Conservation (phyloP, 2,329 filamentous ascomycete genomes). For the Fusarium piperis region DNA sequence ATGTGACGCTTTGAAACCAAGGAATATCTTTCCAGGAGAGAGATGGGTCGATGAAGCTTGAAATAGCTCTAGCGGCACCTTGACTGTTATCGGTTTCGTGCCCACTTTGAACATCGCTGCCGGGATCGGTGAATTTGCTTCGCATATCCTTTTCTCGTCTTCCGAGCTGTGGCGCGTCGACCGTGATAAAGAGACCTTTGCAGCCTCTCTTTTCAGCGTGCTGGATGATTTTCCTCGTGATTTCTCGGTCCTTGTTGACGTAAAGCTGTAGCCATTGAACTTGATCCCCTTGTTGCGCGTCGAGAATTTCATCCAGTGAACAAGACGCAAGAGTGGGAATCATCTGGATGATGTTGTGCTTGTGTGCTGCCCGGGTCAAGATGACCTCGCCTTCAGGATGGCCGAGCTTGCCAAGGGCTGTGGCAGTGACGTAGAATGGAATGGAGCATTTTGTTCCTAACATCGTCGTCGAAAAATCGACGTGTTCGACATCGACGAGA, state of each 20-base stretch:
- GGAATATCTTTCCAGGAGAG: slow-evolving; percentile 92
- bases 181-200: slow-evolving; percentile 98
- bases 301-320: slow-evolving; percentile 95
- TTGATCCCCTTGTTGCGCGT: slow-evolving; percentile 78
- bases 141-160: slow-evolving; percentile 98
- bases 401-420: slow-evolving; percentile 92
- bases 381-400: slow-evolving; percentile 93
- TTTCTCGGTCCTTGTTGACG: slow-evolving; percentile 91
- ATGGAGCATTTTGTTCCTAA: slow-evolving; percentile 84
- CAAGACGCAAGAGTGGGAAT: slow-evolving; percentile 96
- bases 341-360: slow-evolving; percentile 95
- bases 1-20: slow-evolving; percentile 89
- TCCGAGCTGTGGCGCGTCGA: slow-evolving; percentile 96
- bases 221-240: slow-evolving; percentile 90
- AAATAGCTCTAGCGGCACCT: slow-evolving; percentile 84
- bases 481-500: slow-evolving; percentile 85
- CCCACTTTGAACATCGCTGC: neutral
- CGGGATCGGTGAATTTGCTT: slow-evolving; percentile 61
- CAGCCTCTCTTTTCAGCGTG: slow-evolving; percentile 92
- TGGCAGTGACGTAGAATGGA: slow-evolving; percentile 97
- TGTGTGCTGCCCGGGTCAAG: slow-evolving; percentile 82
- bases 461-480: slow-evolving; percentile 92
- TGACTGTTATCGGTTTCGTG: slow-evolving; percentile 74
- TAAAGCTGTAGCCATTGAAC: slow-evolving; percentile 97
- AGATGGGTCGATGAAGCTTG: slow-evolving; percentile 74